Conservation (phyloP, 495 filamentous ascomycete genomes). For the Penicillium malachiteum region DNA sequence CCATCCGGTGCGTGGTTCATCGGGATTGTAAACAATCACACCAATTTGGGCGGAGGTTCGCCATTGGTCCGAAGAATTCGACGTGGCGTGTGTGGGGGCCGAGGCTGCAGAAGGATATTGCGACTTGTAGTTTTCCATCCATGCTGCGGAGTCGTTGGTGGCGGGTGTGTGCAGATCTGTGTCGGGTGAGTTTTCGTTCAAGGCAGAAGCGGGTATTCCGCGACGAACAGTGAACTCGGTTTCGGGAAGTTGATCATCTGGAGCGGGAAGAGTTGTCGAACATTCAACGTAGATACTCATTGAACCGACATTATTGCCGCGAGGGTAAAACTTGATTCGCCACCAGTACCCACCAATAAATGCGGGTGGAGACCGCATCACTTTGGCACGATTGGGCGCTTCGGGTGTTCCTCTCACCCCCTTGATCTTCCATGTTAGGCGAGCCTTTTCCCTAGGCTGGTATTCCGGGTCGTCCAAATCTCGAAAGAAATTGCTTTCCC, state of each 20-base stretch:
- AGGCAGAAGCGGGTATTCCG: slow-evolving; percentile 28
- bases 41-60: slow-evolving; percentile 61
- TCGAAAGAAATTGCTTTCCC: slow-evolving; percentile 58
- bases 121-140: slow-evolving; percentile 35
- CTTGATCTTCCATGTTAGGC: slow-evolving; percentile 60
- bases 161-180: slow-evolving; percentile 28
- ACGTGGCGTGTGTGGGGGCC: background rate
- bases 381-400: slow-evolving; percentile 54
- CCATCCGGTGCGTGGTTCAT: slow-evolving; percentile 60
- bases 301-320: slow-evolving; percentile 61
- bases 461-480: slow-evolving; percentile 62
- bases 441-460: slow-evolving; percentile 48
- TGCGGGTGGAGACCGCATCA: slow-evolving; percentile 61
- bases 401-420: slow-evolving; percentile 62
- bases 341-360: slow-evolving; percentile 64
- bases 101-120: slow-evolving; percentile 25
- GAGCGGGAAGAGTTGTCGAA: slow-evolving; percentile 44
- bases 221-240: slow-evolving; percentile 39
- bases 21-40: slow-evolving; percentile 64
- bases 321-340: slow-evolving; percentile 69
- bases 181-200: slow-evolving; percentile 31
- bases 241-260: slow-evolving; percentile 38
- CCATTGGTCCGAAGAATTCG: slow-evolving; percentile 32
- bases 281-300: slow-evolving; percentile 66
- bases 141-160: slow-evolving; percentile 28